A percentile compares a stretch with the other conserved stretches of the same genome.
Conservation (phyloP, 2,329 filamentous ascomycete species). For the Rhexocercosporidium sp. region DNA sequence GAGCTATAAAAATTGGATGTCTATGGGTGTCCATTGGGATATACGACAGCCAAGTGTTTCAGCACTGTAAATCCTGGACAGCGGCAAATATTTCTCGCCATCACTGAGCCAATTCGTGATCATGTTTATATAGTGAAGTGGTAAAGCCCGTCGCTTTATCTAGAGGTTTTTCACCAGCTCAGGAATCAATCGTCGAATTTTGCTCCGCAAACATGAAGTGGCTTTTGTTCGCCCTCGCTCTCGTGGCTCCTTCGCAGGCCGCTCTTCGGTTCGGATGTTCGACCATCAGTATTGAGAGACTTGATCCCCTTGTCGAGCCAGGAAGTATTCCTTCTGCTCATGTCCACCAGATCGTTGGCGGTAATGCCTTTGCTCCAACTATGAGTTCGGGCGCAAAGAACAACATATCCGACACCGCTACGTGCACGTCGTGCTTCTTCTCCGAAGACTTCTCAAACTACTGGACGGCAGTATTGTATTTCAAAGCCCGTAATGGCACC, state of each 20-base stretch:
- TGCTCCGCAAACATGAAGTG: conserved; percentile 15
- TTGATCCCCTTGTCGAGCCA: conserved; percentile 18
- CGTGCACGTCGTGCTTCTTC: conserved; percentile 31
- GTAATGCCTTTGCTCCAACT: conserved; percentile 12
- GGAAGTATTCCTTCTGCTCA: conserved; percentile 18
- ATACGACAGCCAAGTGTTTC: conserved; percentile 8
- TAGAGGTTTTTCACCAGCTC: neutral
- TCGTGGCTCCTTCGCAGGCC: conserved; percentile 18
- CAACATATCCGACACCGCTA: conserved; percentile 8
- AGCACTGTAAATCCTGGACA: neutral
- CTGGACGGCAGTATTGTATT: conserved; percentile 37
- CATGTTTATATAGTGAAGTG: neutral
- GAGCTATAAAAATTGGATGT: neutral
- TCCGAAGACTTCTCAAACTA: conserved; percentile 37
- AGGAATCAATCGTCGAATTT: neutral
- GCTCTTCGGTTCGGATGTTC: conserved; percentile 19
- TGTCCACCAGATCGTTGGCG: conserved; percentile 13
- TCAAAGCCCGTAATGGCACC: conserved; percentile 28
- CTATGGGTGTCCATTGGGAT: conserved; percentile 2
- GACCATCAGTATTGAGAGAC: conserved; percentile 15
- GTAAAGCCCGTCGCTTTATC: neutral
- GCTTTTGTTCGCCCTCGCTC: conserved; percentile 11
- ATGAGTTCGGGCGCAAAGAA: conserved; percentile 10
- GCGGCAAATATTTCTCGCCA: conserved; percentile 4
- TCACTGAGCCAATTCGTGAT: neutral